These are phyloP conservation scores for Paspalum vaginatum DNA, from an alignment of 176 grass and related monocot species.

Conservation along the genomic window DNA sequence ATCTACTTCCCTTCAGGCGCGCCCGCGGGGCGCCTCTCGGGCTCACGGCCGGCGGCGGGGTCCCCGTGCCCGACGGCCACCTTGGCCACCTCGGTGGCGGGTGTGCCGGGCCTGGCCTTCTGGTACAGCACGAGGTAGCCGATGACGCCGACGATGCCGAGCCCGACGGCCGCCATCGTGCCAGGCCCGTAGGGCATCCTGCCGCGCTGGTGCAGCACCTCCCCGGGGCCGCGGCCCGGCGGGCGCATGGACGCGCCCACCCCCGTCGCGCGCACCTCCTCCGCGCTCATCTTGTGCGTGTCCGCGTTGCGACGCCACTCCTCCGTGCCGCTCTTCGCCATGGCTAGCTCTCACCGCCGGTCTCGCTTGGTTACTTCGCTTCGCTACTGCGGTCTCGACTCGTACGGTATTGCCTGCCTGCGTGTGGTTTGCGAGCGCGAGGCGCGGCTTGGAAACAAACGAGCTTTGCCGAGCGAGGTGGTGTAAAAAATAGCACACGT, in stretches of 20 bases:
- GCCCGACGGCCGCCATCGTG: conserved; percentile 60
- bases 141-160: conserved; percentile 63
- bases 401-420: no score
- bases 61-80: conserved; percentile 50
- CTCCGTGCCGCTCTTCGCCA: conserved; percentile 45
- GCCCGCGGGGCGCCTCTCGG: background rate
- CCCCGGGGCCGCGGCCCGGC: conserved; percentile 56
- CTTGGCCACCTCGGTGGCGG: conserved; percentile 67
- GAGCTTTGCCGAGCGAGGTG: no score
- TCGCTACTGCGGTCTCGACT: no score
- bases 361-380: background rate
- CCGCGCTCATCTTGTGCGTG: conserved; percentile 73
- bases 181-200: conserved; percentile 60
- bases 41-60: conserved; percentile 23
- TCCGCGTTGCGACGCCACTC: conserved; percentile 65
- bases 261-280: conserved; percentile 57
- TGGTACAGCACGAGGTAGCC: conserved; percentile 68
- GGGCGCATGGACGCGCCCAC: conserved; percentile 68
- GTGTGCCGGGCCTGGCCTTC: conserved; percentile 68
- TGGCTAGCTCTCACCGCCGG: background rate
- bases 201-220: conserved; percentile 79
- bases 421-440: no score
- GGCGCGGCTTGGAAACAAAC: no score
- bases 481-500: no score
- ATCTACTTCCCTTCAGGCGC: conserved; percentile 30